A percentile compares a stretch with the other conserved stretches of the same genome.
phyloP scores from a whole-genome alignment of 2,329 filamentous ascomycete genomes.

The Cladobotryum mycophilum region DNA sequence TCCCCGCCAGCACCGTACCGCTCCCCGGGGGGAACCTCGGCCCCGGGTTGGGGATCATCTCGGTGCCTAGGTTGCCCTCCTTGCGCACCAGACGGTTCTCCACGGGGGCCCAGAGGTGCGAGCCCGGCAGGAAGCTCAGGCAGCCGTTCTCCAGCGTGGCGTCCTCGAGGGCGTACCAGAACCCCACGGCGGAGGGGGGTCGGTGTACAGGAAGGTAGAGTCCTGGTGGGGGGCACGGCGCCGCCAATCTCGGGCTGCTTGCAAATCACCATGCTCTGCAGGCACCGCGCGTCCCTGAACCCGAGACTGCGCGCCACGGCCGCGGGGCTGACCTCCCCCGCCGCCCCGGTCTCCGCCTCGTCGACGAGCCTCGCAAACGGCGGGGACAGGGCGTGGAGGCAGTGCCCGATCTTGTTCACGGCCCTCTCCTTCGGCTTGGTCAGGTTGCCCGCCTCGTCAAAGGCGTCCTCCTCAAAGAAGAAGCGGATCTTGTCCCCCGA shows the following conservation, averaged over 20 bases:
- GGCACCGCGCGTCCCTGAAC: conserved; percentile 66
- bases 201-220: conserved; percentile 84
- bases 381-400: conserved; percentile 61
- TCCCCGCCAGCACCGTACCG: conserved; percentile 43
- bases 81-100: conserved; percentile 68
- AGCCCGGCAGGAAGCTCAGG: conserved; percentile 77
- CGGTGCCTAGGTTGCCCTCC: conserved; percentile 48
- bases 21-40: conserved; percentile 51
- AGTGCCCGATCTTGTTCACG: conserved; percentile 85
- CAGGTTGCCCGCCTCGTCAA: conserved; percentile 58
- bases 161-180: conserved; percentile 97
- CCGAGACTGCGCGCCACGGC: conserved; percentile 65
- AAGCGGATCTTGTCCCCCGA: conserved; percentile 90
- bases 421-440: conserved; percentile 73
- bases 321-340: conserved; percentile 36
- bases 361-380: conserved; percentile 58
- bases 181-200: conserved; percentile 87
- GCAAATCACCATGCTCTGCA: conserved; percentile 98
- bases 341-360: conserved; percentile 32
- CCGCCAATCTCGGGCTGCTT: conserved; percentile 96
- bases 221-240: conserved; percentile 88
- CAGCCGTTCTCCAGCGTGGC: conserved; percentile 82
- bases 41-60: conserved; percentile 66
- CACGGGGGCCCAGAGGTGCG: conserved; percentile 68
- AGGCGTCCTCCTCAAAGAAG: conserved; percentile 96